Evolutionary conservation across 441 rosid genomes (phyloP).

Genomic region (Sinapis alba): DNA sequence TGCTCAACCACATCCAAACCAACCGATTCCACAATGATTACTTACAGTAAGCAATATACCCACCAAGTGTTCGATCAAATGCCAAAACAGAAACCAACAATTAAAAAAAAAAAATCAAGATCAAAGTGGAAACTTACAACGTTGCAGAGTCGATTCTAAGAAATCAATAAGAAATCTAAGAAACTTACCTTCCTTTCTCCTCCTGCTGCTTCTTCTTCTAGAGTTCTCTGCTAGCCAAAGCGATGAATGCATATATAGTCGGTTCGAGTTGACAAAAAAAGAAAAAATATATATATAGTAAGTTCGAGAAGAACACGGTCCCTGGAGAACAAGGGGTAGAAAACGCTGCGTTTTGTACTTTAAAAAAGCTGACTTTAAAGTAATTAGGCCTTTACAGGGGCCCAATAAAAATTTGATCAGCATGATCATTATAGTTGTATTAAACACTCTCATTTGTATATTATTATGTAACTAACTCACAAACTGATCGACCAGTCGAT

Average conservation of each 20-base stretch:
- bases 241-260: not conserved
- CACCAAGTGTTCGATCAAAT: slow-evolving; percentile 25
- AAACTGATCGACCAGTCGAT: not conserved
- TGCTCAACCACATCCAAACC: too few relatives aligned
- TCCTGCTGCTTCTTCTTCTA: slow-evolving; percentile 5
- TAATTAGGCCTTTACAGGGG: slow-evolving; percentile 3
- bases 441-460: not conserved
- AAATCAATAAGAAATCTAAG: not conserved
- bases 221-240: not conserved
- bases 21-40: too few relatives aligned
- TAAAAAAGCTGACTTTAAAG: not conserved
- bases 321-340: not conserved
- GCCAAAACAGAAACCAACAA: not conserved
- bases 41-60: not conserved
- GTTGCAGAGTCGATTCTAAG: not conserved
- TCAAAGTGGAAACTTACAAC: not conserved
- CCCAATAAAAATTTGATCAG: slow-evolving; percentile 1
- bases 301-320: not conserved
- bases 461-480: not conserved
- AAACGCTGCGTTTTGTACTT: slow-evolving; percentile 19
- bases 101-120: not conserved
- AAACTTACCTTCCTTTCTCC: not conserved
- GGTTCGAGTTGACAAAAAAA: too few relatives aligned
- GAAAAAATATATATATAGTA: not conserved
- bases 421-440: not conserved